Evolutionary conservation across 208 protist species (phyloP), one percentile per base, ranked within the genome.

Genomic region (Acanthamoeba triangularis): DNA sequence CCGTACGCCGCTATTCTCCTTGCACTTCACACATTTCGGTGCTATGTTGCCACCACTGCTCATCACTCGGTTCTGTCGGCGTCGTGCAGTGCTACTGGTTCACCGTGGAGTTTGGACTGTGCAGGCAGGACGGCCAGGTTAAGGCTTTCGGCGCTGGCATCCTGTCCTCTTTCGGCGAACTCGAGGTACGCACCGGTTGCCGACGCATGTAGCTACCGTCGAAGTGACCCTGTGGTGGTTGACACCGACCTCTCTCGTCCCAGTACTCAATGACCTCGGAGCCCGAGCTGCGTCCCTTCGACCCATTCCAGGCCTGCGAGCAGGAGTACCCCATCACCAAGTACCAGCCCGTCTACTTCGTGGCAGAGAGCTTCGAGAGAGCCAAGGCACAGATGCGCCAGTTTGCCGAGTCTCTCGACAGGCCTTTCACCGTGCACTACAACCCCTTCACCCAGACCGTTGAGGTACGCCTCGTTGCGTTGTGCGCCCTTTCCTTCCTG

Each of bases 71-170:
- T 56, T 28, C n/a, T 28, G n/a, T 13, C 7, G 8, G 41, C 61
- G 30, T 28, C 67, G 6, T 59, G n/a, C 63, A 96, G 94, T 95
- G 98, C 35, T 99, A 99, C 96, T 99, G 99, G 99, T 99, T 99
- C 97, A 99, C 98, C 4, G 97, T 99, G 20, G 99, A 99, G 97
- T 99, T 99, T 97, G 99, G 99, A 56, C 95, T 99, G 30, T 99
- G 98, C 96, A 97, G 98, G 80, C 97, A 99, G 96, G 96, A 98
- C 41, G 99, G 98, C 54, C 67, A 96, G 52, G 72, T 98, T 35
- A 98, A 98, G 52, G 99, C 98, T 11, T 99, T 99, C 96, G 99
- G 99, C 44, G 99, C 99, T 44, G 99, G 99, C 82, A 97, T 99
- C 52, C 96, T 99, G 6, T 99, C 98, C 41, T 99, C 98, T 41